Evolutionary conservation across 2,329 filamentous ascomycete species (phyloP).

Genomic region (Eutypella sp.): DNA sequence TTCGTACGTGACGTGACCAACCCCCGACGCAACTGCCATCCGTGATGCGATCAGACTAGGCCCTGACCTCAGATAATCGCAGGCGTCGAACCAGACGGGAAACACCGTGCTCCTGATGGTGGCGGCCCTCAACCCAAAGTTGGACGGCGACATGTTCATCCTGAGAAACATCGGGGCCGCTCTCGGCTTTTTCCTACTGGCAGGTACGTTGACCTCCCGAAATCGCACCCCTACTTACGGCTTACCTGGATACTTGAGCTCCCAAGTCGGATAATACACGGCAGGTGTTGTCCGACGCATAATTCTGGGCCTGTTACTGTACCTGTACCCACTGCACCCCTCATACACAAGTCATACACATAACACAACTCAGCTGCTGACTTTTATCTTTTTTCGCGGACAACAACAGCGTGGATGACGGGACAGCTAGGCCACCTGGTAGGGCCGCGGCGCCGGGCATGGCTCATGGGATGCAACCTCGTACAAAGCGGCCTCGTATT

Average conservation of each 20-base stretch:
- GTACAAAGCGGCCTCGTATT: constrained; percentile 53
- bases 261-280: background rate
- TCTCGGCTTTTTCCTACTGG: constrained; percentile 51
- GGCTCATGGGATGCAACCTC: constrained; percentile 50
- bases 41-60: too few species aligned
- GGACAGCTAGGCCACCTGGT: constrained; percentile 53
- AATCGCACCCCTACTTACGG: background rate
- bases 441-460: constrained; percentile 45
- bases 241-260: background rate
- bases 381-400: background rate
- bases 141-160: constrained; percentile 44
- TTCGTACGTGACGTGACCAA: constrained; percentile 40
- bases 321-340: background rate
- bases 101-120: constrained; percentile 57
- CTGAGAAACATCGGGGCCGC: constrained; percentile 50
- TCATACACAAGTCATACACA: background rate
- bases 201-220: constrained; percentile 14
- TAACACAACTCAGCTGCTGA: too few species aligned
- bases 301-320: too few species aligned
- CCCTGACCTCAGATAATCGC: background rate
- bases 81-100: constrained; percentile 57
- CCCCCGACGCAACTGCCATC: too few species aligned
- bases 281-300: background rate
- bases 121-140: constrained; percentile 44
- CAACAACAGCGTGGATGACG: constrained; percentile 40